phyloP scores from a whole-genome alignment of 768 basidiomycete species.

The Russula griseocarnosa region DNA sequence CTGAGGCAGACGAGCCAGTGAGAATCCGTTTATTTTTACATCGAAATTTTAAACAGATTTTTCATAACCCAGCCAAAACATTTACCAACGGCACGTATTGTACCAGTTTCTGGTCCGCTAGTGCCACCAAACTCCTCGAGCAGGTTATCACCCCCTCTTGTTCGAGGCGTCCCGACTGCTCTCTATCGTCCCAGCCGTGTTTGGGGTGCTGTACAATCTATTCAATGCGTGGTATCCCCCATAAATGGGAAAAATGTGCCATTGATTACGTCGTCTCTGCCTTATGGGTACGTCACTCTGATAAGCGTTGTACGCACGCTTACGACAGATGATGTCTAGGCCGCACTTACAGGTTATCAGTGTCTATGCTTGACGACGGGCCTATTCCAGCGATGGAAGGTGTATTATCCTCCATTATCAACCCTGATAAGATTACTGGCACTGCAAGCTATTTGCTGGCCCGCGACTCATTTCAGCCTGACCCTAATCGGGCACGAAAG shows the following conservation, averaged over 20 bases:
- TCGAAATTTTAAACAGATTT: slow-evolving; percentile 13
- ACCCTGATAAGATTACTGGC: slow-evolving; percentile 90
- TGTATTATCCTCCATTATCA: slow-evolving; percentile 84
- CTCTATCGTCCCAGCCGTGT: slow-evolving; percentile 65
- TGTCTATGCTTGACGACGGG: slow-evolving; percentile 86
- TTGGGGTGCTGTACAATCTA: slow-evolving; percentile 61
- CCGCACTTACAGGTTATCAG: slow-evolving; percentile 82
- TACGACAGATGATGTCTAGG: slow-evolving; percentile 42
- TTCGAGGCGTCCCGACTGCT: slow-evolving; percentile 69
- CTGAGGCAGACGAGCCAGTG: slow-evolving; percentile 73
- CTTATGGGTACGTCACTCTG: slow-evolving; percentile 56
- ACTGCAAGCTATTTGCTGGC: slow-evolving; percentile 95
- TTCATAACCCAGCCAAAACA: slow-evolving; percentile 43
- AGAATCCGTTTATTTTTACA: slow-evolving; percentile 33
- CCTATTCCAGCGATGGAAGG: slow-evolving; percentile 82
- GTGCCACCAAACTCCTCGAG: slow-evolving; percentile 48
- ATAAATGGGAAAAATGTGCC: slow-evolving; percentile 34
- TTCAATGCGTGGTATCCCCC: slow-evolving; percentile 53
- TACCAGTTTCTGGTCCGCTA: slow-evolving; percentile 47
- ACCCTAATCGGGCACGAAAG: slow-evolving; percentile 61
- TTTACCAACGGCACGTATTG: slow-evolving; percentile 65
- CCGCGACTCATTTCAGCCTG: slow-evolving; percentile 83
- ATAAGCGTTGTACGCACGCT: background rate
- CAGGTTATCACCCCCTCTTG: slow-evolving; percentile 53
- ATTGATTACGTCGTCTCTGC: slow-evolving; percentile 64